phyloP scores from a whole-genome alignment of 1,139 yeast species.

The Yamadazyma triangularis region DNA sequence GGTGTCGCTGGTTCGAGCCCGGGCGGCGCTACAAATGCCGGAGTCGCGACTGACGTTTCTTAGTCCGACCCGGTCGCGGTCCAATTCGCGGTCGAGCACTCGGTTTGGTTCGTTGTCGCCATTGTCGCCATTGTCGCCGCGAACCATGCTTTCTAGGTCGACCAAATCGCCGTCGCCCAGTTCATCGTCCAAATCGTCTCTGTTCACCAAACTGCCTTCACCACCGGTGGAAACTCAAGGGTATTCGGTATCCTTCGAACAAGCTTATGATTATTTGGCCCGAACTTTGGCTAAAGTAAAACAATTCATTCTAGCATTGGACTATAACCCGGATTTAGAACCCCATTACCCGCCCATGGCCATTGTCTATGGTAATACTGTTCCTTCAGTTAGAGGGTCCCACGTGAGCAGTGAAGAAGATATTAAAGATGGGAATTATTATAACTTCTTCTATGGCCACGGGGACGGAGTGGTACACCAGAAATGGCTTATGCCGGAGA shows the following conservation, averaged over 20 bases:
- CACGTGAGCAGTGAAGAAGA: constrained; percentile 58
- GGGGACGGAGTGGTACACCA: constrained; percentile 94
- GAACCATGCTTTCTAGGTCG: not conserved
- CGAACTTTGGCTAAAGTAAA: constrained; percentile 61
- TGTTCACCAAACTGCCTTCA: constrained; percentile 1
- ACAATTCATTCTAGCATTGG: constrained; percentile 53
- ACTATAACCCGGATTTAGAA: constrained; percentile 42
- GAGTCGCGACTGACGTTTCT: too few species aligned
- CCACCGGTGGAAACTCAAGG: constrained; percentile 6
- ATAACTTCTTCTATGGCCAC: constrained; percentile 76
- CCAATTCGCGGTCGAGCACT: not conserved
- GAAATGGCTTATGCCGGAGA: constrained; percentile 76
- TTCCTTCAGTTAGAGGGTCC: constrained; percentile 83
- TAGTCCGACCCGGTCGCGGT: too few species aligned
- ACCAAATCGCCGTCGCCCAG: not conserved
- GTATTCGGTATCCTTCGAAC: constrained; percentile 43
- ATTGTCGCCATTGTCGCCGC: not conserved
- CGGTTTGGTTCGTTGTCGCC: not conserved
- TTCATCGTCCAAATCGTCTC: constrained; percentile 1
- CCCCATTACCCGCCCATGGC: constrained; percentile 77
- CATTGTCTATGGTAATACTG: constrained; percentile 69
- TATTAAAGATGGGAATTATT: constrained; percentile 67
- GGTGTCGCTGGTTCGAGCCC: constrained; percentile 46
- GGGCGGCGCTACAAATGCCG: too few species aligned
- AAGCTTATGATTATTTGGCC: constrained; percentile 59